Base-by-base conservation (phyloP, 1,284 basidiomycete species). In the Calocybe gambosa region DNA sequence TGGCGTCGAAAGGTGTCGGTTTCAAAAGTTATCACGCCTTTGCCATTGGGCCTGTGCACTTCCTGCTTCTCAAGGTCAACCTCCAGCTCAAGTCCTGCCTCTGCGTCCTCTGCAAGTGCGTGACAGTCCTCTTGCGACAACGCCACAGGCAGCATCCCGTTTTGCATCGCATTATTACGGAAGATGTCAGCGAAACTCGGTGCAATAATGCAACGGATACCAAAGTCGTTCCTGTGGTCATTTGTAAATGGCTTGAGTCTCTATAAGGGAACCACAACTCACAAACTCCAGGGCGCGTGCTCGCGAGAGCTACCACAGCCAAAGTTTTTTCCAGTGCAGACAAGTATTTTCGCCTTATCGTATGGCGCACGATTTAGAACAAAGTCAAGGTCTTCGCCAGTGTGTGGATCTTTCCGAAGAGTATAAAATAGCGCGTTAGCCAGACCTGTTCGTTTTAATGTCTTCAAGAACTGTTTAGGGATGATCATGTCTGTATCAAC, bases 401-500 rank as follows among this genome's bases (percentile, higher is more conserved):
- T 92, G 51, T 80, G 71, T 3, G 84, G 81, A 60, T 94, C 81
- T 61, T 84, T 88, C 39, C 94, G 82, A 44, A 93, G 72, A 18
- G 88, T 81, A 64, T 78, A 90, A 74, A 97, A 97, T 45, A 96
- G 71, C 10, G 89, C 92, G 49, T 86, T 73, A n/a, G 89, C 89
- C 45, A 97, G 77, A 44, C 93, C 93, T 18, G 93, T 95, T 47
- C 94, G 81, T 69, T 95, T 93, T 55, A 97, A 70, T 4, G 93
- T 95, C 71, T 96, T 97, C 66, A 97, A 70, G 74, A 95, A 97
- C 63, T 93, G 89, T 63, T 94, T 94, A 4, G 93, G 94, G 60
- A 96, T 95, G 64, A 97, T 95, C 85, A 91, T 93, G 63, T 97
- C 94, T 43, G 93, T 97, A 67, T 97, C 93, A 53, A 96, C 85